phyloP scores from a whole-genome alignment of 1,284 basidiomycete species.

The Mycosarcoma maydis region DNA sequence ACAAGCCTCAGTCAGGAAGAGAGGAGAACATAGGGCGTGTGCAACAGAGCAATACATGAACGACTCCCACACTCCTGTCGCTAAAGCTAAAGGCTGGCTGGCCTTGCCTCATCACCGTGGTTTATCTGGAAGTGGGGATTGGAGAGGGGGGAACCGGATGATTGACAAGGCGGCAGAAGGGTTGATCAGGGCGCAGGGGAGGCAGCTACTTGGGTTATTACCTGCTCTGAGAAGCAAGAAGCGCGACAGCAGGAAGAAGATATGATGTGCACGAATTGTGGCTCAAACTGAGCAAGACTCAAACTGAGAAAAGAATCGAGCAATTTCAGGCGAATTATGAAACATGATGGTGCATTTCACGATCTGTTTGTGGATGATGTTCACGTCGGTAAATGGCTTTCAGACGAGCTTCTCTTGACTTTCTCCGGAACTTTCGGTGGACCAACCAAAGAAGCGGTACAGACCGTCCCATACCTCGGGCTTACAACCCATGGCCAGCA shows the following conservation, averaged over 20 bases:
- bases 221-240: neutral
- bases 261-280: neutral
- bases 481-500: slow-evolving; percentile 81
- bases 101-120: slow-evolving; percentile 27
- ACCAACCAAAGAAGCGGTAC: slow-evolving; percentile 31
- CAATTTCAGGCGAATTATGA: too few species aligned
- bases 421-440: neutral
- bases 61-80: slow-evolving; percentile 36
- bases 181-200: slow-evolving; percentile 1
- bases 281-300: neutral
- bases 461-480: slow-evolving; percentile 58
- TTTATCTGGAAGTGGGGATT: neutral
- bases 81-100: slow-evolving; percentile 37
- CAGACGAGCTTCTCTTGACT: slow-evolving; percentile 13
- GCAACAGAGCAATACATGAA: slow-evolving; percentile 1
- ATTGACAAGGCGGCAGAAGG: slow-evolving; percentile 1
- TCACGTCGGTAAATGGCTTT: neutral
- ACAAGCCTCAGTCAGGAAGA: neutral
- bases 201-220: slow-evolving; percentile 1
- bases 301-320: too few species aligned
- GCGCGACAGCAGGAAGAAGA: neutral
- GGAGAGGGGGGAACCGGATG: too few species aligned
- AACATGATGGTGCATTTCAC: too few species aligned
- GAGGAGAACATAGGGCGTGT: neutral
- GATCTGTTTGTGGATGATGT: neutral